These are phyloP conservation scores for Yarrowia keelungensis DNA, from an alignment of 805 yeast species.

Conservation along the genomic window DNA sequence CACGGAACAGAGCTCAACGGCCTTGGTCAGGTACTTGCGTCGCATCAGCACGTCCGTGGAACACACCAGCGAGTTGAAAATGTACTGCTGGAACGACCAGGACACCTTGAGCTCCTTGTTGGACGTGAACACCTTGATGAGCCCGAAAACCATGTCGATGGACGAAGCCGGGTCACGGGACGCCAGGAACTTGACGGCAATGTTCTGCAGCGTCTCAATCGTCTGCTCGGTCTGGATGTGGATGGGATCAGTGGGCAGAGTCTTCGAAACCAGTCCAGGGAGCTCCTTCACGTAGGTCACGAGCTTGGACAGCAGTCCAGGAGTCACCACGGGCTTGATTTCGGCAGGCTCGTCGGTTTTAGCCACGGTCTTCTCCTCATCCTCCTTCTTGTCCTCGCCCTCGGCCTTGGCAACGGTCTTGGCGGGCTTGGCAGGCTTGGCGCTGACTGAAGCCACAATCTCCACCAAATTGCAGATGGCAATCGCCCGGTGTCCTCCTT, in stretches of 20 bases:
- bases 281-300: constrained; percentile 21
- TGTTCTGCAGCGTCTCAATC: constrained; percentile 62
- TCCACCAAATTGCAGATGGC: constrained; percentile 31
- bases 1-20: constrained; percentile 58
- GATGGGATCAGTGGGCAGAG: constrained; percentile 49
- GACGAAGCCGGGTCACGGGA: constrained; percentile 48
- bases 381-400: constrained; percentile 1
- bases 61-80: constrained; percentile 63
- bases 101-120: constrained; percentile 56
- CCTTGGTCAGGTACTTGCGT: constrained; percentile 58
- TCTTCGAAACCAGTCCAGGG: not conserved
- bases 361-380: not conserved
- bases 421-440: constrained; percentile 15
- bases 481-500: constrained; percentile 2
- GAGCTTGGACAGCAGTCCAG: constrained; percentile 1
- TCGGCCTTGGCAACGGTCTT: not conserved
- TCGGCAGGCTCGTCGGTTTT: not conserved
- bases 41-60: constrained; percentile 57
- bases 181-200: constrained; percentile 54
- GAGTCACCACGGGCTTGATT: constrained; percentile 3
- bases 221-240: constrained; percentile 79
- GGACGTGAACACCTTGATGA: constrained; percentile 53
- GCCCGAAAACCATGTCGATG: constrained; percentile 51
- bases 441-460: not conserved
- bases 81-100: constrained; percentile 59